Conservation (phyloP, 169 alveolate genomes). For the Eimeria sp. region DNA sequence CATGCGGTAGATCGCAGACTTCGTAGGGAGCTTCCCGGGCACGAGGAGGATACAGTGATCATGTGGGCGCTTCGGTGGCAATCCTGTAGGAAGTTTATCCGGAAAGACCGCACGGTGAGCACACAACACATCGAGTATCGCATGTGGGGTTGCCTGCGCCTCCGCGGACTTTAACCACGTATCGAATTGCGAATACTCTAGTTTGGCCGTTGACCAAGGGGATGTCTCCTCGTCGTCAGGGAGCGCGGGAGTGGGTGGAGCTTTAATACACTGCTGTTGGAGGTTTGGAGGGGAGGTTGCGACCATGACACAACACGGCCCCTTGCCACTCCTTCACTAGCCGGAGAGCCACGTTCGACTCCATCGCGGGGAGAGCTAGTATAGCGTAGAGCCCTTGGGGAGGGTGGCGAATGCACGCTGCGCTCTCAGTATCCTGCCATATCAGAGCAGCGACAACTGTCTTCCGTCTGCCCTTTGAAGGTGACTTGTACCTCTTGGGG, state of each 20-base stretch:
- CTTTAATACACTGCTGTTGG: too few species aligned
- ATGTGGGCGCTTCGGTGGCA: conserved; percentile 43
- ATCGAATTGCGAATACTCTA: neutral
- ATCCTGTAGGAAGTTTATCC: neutral
- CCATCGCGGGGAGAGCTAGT: too few species aligned
- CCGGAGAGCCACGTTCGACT: too few species aligned
- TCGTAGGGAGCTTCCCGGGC: conserved; percentile 11
- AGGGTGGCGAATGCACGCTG: too few species aligned
- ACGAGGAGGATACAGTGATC: neutral
- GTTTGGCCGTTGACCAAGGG: neutral
- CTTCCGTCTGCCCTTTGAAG: neutral
- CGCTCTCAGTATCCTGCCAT: too few species aligned
- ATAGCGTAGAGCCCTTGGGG: too few species aligned
- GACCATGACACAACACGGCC: too few species aligned
- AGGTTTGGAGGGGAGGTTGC: too few species aligned
- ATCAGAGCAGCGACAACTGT: too few species aligned
- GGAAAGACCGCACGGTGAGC: neutral
- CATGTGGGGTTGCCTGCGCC: neutral
- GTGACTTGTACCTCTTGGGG: neutral
- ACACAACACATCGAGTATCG: neutral
- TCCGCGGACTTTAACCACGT: neutral
- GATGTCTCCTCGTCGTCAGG: neutral
- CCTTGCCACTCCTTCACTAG: too few species aligned
- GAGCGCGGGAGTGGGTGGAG: too few species aligned
- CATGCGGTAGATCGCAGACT: neutral